Percentiles rank a stretch among this genome's conserved stretches.
These are phyloP conservation scores for Penicillium maclennaniae DNA, from an alignment of 495 filamentous ascomycete species.

Conservation along the genomic window DNA sequence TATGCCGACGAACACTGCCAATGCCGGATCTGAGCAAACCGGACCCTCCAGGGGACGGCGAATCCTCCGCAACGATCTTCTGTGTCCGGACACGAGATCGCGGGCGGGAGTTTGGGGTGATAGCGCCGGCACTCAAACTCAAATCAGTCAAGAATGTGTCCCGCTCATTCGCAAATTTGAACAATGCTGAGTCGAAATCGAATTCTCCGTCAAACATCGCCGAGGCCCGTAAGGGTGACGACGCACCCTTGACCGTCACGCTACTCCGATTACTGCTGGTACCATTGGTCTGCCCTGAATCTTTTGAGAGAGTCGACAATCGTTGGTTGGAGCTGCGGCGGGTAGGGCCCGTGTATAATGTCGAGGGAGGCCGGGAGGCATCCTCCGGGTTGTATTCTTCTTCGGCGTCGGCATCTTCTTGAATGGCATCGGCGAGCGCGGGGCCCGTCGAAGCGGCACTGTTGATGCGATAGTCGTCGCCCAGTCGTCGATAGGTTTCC, in stretches of 20 bases:
- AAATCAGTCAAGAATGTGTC: constrained; percentile 93
- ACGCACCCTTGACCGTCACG: constrained; percentile 67
- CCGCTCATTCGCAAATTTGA: constrained; percentile 91
- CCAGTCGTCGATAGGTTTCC: constrained; percentile 41
- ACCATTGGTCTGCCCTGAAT: constrained; percentile 52
- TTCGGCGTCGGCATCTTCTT: constrained; percentile 71
- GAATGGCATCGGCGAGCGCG: constrained; percentile 71
- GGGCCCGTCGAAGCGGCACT: constrained; percentile 44
- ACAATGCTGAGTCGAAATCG: constrained; percentile 87
- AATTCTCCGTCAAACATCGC: constrained; percentile 54
- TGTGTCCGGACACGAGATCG: constrained; percentile 74
- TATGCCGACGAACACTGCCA: constrained; percentile 79
- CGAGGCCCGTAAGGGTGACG: constrained; percentile 36
- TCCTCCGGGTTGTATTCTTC: constrained; percentile 39
- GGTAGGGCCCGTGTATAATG: constrained; percentile 29
- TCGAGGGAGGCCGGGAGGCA: constrained; percentile 52
- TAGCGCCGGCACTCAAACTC: constrained; percentile 80
- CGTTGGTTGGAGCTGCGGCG: constrained; percentile 65
- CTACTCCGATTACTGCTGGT: constrained; percentile 85
- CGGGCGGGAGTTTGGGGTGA: constrained; percentile 64
- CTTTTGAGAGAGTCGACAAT: constrained; percentile 62
- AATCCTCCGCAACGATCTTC: constrained; percentile 76
- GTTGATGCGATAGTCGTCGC: constrained; percentile 51
- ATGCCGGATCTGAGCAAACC: constrained; percentile 50
- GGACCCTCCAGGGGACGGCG: constrained; percentile 30